Evolutionary conservation across 73 alveolate species (phyloP).

Genomic region (Tetrahymena malaccensis): DNA sequence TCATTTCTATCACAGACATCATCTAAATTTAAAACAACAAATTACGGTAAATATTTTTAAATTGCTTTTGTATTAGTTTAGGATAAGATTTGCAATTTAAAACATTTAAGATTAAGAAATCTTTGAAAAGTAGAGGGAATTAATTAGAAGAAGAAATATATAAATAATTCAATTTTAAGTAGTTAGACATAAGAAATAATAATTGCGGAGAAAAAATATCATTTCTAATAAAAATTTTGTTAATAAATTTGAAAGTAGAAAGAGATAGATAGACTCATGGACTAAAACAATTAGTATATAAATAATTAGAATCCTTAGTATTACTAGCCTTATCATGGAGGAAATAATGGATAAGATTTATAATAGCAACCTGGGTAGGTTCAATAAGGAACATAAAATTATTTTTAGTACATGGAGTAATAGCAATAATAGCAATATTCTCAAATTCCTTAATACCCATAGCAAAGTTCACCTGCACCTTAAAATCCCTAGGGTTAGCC

Average conservation of each 20-base stretch:
- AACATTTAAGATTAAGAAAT: not conserved
- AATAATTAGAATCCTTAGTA: not conserved
- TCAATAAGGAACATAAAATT: not conserved
- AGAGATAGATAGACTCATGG: not conserved
- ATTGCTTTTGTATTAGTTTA: not conserved
- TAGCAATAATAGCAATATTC: not conserved
- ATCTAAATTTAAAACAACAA: too few relatives aligned
- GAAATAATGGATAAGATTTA: not conserved
- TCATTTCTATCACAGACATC: too few relatives aligned
- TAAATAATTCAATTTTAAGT: not conserved
- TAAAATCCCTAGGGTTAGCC: not conserved
- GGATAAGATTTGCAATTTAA: not conserved
- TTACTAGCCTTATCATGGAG: not conserved
- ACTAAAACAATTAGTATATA: not conserved
- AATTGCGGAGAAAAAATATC: not conserved
- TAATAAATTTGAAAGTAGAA: not conserved
- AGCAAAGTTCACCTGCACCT: not conserved
- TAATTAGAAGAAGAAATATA: not conserved
- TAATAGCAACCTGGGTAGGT: not conserved
- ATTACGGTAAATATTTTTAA: too few relatives aligned
- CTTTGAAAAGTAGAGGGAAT: not conserved
- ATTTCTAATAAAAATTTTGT: not conserved
- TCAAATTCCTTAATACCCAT: not conserved
- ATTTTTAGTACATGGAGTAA: not conserved
- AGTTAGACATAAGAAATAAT: not conserved